Conservation (phyloP, 2,329 filamentous ascomycete species). For the Monosporascus sp. region DNA sequence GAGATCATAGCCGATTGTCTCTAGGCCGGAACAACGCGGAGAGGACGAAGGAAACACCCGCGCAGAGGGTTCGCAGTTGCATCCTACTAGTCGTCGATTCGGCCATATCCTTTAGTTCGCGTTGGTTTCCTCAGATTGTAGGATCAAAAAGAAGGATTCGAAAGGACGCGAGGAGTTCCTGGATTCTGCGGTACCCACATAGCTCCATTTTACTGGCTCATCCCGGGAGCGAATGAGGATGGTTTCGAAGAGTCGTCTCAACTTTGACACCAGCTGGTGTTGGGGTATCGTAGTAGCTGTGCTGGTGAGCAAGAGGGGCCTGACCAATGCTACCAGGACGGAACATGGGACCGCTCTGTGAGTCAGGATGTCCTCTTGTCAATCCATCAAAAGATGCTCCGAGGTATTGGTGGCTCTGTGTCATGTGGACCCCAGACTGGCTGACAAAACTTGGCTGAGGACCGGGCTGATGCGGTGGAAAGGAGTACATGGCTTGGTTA, state of each 20-base stretch:
- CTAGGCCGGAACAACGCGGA: no score
- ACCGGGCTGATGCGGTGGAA: constrained; percentile 34
- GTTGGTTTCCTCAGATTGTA: not conserved
- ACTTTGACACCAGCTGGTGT: not conserved
- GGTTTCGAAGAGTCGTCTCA: not conserved
- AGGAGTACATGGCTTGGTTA: constrained; percentile 41
- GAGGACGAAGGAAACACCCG: no score
- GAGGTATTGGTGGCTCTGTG: constrained; percentile 22
- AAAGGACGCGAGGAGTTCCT: not conserved
- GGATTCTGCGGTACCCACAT: not conserved
- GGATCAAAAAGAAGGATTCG: not conserved
- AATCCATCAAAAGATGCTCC: constrained; percentile 24
- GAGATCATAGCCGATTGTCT: not conserved
- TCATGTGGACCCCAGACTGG: constrained; percentile 20
- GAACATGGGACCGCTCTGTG: constrained; percentile 21
- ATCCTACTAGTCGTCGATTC: no score
- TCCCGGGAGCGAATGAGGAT: not conserved
- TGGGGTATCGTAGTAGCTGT: constrained; percentile 4
- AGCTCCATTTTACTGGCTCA: not conserved
- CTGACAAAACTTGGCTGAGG: constrained; percentile 21
- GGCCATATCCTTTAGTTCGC: not conserved
- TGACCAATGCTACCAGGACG: constrained; percentile 16
- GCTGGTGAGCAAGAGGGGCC: constrained; percentile 8
- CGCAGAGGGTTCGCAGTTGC: no score
- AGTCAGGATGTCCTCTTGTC: constrained; percentile 20